Conservation (phyloP, 345 rosid genomes). For the Gossypioides kirkii region DNA sequence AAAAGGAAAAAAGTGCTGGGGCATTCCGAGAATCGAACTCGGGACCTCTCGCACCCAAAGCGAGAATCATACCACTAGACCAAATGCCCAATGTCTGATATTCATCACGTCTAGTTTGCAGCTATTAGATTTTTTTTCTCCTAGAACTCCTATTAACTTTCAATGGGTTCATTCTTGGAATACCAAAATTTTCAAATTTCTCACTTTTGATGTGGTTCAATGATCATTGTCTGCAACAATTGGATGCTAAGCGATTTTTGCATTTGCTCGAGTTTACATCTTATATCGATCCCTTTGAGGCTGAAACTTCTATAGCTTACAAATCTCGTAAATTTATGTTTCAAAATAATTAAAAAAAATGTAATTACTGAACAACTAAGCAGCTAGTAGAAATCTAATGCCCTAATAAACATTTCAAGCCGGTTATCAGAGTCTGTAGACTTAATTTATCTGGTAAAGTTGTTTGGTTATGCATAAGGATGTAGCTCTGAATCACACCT, state of each 20-base stretch:
- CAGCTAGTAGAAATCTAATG: not conserved
- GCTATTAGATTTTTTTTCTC: not conserved
- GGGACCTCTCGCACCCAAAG: slow-evolving; percentile 87
- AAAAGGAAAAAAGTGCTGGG: no score
- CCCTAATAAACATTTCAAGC: not conserved
- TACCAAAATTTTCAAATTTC: not conserved
- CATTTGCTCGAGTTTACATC: no score
- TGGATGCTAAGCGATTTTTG: not conserved
- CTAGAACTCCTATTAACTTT: not conserved
- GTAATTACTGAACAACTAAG: not conserved
- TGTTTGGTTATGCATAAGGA: not conserved
- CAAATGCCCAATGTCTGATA: not conserved
- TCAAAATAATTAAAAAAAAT: not conserved
- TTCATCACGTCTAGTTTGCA: not conserved
- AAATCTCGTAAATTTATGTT: not conserved
- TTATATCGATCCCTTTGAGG: no score
- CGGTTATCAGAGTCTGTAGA: not conserved
- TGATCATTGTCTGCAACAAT: not conserved
- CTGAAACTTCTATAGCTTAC: no score
- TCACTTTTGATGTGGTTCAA: not conserved
- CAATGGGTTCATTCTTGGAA: not conserved
- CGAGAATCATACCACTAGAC: slow-evolving; percentile 49
- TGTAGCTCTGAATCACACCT: not conserved
- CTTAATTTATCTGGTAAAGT: not conserved
- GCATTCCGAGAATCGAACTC: slow-evolving; percentile 56